Evolutionary conservation across 2,329 filamentous ascomycete genomes (phyloP).

Genomic region (Blastomyces emzantsi): DNA sequence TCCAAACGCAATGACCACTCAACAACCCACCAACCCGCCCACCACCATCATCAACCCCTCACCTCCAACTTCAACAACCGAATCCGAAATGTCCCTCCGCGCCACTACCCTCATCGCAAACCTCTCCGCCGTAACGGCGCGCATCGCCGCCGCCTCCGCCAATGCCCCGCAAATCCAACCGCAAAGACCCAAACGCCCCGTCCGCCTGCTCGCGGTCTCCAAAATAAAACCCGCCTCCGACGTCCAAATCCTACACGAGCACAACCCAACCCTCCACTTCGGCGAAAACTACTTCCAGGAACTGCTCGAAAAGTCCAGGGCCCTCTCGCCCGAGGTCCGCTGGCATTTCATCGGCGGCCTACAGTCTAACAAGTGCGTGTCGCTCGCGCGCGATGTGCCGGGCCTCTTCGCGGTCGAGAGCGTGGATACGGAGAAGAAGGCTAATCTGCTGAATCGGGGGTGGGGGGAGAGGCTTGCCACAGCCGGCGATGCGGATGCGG

Average conservation of each 20-base stretch:
- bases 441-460: slow-evolving; percentile 66
- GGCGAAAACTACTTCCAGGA: slow-evolving; percentile 97
- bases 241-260: slow-evolving; percentile 72
- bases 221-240: slow-evolving; percentile 93
- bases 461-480: slow-evolving; percentile 46
- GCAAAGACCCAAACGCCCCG: slow-evolving; percentile 17
- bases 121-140: slow-evolving; percentile 51
- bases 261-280: slow-evolving; percentile 63
- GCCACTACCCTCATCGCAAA: slow-evolving; percentile 55
- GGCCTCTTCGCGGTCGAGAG: slow-evolving; percentile 90
- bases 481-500: background rate
- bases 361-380: slow-evolving; percentile 89
- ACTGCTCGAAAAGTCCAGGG: slow-evolving; percentile 69
- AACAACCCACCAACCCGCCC: background rate
- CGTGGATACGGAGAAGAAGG: slow-evolving; percentile 83
- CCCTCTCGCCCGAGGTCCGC: slow-evolving; percentile 65
- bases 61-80: background rate
- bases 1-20: background rate
- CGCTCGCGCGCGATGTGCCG: slow-evolving; percentile 68
- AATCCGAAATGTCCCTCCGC: slow-evolving; percentile 29
- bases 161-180: slow-evolving; percentile 12
- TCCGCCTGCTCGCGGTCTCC: slow-evolving; percentile 82
- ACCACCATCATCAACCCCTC: too few relatives aligned
- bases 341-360: slow-evolving; percentile 98
- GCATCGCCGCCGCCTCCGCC: slow-evolving; percentile 43